Percentiles rank a stretch among this genome's conserved stretches.
phyloP scores from a whole-genome alignment of 2,329 filamentous ascomycete genomes.

The Cladosporium sp. region DNA sequence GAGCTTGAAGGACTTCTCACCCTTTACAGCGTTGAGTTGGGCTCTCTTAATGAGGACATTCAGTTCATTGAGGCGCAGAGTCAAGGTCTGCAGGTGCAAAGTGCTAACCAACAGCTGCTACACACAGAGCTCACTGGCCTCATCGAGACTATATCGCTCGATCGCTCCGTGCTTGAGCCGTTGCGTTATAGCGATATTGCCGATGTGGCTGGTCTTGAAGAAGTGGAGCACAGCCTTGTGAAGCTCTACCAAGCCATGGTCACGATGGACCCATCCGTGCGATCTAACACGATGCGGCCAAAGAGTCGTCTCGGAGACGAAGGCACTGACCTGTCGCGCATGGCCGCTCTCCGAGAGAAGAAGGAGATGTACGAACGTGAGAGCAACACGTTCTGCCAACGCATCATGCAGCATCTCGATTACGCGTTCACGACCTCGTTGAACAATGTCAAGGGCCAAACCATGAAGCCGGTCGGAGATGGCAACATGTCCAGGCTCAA shows the following conservation, averaged over 20 bases:
- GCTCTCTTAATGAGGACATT: conserved; percentile 91
- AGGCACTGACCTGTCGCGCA: conserved; percentile 72
- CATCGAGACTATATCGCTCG: conserved; percentile 89
- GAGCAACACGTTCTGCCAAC: conserved; percentile 72
- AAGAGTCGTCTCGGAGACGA: conserved; percentile 58
- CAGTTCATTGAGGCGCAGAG: conserved; percentile 96
- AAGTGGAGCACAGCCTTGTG: conserved; percentile 75
- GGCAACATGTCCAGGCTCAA: conserved; percentile 59
- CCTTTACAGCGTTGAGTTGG: conserved; percentile 89
- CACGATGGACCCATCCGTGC: conserved; percentile 84
- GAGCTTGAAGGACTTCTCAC: conserved; percentile 93
- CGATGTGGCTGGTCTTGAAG: conserved; percentile 66
- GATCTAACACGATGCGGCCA: conserved; percentile 47
- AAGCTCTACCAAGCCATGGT: conserved; percentile 88
- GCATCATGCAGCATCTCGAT: conserved; percentile 79
- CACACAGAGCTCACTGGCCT: conserved; percentile 85
- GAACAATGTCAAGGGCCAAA: conserved; percentile 49
- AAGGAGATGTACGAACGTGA: conserved; percentile 83
- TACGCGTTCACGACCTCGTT: conserved; percentile 76
- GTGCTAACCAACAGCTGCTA: conserved; percentile 91
- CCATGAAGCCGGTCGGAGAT: conserved; percentile 37
- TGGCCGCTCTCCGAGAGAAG: conserved; percentile 93
- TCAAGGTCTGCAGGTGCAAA: conserved; percentile 94
- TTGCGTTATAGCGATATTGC: conserved; percentile 74
- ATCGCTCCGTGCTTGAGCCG: conserved; percentile 70